Evolutionary conservation across 75 land plant species (phyloP).

Genomic region (Chamaecyparis obtusa): DNA sequence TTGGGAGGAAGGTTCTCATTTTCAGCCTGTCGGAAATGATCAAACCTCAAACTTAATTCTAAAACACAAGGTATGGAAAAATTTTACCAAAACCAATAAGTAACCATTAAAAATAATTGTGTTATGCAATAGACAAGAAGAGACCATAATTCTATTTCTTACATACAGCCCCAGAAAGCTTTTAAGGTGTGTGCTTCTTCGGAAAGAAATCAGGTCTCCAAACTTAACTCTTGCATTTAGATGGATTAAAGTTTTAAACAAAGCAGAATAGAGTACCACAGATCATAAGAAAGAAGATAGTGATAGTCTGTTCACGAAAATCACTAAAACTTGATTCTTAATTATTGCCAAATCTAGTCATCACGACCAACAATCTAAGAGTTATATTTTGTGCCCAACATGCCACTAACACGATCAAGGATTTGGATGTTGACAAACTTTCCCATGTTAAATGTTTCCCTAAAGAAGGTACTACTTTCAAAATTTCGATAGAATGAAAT

Average conservation of each 20-base stretch:
- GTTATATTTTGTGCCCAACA: too few relatives aligned
- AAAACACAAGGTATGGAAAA: not conserved
- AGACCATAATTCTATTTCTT: not conserved
- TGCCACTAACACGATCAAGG: too few relatives aligned
- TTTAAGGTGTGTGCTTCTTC: not conserved
- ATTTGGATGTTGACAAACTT: too few relatives aligned
- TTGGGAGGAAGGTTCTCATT: conserved; percentile 98
- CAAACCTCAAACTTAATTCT: not conserved
- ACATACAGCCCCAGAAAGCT: not conserved
- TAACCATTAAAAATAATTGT: not conserved
- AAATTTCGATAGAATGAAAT: not conserved
- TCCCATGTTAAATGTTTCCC: too few relatives aligned
- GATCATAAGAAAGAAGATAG: not conserved
- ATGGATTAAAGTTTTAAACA: not conserved
- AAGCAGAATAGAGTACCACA: not conserved
- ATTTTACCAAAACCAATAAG: not conserved
- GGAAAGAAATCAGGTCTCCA: not conserved
- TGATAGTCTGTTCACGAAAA: not conserved
- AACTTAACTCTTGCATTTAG: not conserved
- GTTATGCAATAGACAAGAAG: not conserved
- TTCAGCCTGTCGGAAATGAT: conserved; percentile 59
- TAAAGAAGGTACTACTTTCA: too few relatives aligned
- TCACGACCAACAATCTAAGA: not conserved
- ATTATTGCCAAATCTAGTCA: not conserved
- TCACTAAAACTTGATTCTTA: not conserved